A percentile compares a stretch with the other conserved stretches of the same genome.
phyloP scores from a whole-genome alignment of 768 basidiomycete species.

The Macrocybe gigantea region DNA sequence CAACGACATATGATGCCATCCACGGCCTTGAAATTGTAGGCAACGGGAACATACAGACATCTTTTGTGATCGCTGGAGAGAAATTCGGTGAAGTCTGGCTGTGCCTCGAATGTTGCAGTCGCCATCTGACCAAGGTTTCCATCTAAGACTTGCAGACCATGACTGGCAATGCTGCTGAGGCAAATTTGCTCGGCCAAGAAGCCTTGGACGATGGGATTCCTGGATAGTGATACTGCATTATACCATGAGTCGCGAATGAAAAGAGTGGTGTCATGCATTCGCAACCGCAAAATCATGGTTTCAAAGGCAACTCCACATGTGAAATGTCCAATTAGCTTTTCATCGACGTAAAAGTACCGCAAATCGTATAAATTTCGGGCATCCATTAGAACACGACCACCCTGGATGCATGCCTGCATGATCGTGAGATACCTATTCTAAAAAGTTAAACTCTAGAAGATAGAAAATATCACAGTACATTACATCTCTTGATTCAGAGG shows the following conservation, averaged over 20 bases:
- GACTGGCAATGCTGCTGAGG: background rate
- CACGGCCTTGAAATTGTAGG: slow-evolving; percentile 11
- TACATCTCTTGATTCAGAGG: slow-evolving; percentile 5
- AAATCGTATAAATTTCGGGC: slow-evolving; percentile 9
- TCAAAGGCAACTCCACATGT: slow-evolving; percentile 10
- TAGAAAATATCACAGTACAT: slow-evolving; percentile 7
- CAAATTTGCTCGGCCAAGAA: slow-evolving; percentile 10
- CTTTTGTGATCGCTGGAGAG: slow-evolving; percentile 6
- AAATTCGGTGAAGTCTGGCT: slow-evolving; percentile 5
- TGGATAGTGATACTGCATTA: slow-evolving; percentile 4
- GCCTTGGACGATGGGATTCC: slow-evolving; percentile 9
- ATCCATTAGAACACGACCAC: slow-evolving; percentile 4
- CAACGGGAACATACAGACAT: slow-evolving; percentile 8
- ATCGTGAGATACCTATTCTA: slow-evolving; percentile 8
- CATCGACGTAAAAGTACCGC: slow-evolving; percentile 11
- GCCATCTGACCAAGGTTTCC: slow-evolving; percentile 8
- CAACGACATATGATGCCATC: slow-evolving; percentile 11
- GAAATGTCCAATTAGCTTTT: slow-evolving; percentile 6
- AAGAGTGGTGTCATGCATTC: slow-evolving; percentile 1
- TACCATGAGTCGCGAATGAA: slow-evolving; percentile 5
- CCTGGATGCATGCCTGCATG: slow-evolving; percentile 8
- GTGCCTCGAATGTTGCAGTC: slow-evolving; percentile 2
- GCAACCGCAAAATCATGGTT: slow-evolving; percentile 8
- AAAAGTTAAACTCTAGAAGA: slow-evolving; percentile 4
- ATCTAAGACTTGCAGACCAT: slow-evolving; percentile 6